phyloP scores from a whole-genome alignment of 257 asterid genomes.

The Mentha longifolia region DNA sequence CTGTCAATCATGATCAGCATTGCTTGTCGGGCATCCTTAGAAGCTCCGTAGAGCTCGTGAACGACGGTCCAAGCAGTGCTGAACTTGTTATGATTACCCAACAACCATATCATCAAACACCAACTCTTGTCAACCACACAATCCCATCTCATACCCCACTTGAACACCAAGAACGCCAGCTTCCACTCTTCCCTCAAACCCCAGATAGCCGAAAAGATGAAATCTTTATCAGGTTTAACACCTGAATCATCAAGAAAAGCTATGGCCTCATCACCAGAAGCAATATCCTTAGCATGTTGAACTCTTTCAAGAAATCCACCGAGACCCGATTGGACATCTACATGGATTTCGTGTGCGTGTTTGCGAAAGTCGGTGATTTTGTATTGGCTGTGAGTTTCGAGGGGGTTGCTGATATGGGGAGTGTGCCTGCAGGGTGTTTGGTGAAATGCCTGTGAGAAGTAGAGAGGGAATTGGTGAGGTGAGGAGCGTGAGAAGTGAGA shows the following conservation, averaged over 20 bases:
- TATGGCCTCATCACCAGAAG: slow-evolving; percentile 77
- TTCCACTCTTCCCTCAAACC: slow-evolving; percentile 80
- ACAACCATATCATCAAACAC: slow-evolving; percentile 84
- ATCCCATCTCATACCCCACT: slow-evolving; percentile 86
- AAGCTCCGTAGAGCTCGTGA: slow-evolving; percentile 54
- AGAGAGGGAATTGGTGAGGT: slow-evolving; percentile 2
- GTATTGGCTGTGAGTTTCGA: slow-evolving; percentile 29
- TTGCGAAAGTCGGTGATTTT: slow-evolving; percentile 43
- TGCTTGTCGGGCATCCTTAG: slow-evolving; percentile 64
- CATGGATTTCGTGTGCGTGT: slow-evolving; percentile 24
- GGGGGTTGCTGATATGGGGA: slow-evolving; percentile 27
- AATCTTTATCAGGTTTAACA: slow-evolving; percentile 53
- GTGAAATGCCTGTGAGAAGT: slow-evolving; percentile 61
- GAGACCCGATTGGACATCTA: slow-evolving; percentile 36
- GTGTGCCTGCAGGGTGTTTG: slow-evolving; percentile 44
- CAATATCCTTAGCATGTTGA: slow-evolving; percentile 55
- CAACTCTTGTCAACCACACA: slow-evolving; percentile 57
- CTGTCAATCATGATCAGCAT: slow-evolving; percentile 86
- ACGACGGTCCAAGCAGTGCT: slow-evolving; percentile 89
- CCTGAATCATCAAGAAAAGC: slow-evolving; percentile 64
- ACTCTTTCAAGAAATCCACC: slow-evolving; percentile 48
- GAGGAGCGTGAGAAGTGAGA: slow-evolving; percentile 37
- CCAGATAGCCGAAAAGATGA: slow-evolving; percentile 66
- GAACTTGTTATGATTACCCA: slow-evolving; percentile 83
- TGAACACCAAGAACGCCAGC: slow-evolving; percentile 73